phyloP scores from a whole-genome alignment of 83 land plant genomes.

The Picea abies region DNA sequence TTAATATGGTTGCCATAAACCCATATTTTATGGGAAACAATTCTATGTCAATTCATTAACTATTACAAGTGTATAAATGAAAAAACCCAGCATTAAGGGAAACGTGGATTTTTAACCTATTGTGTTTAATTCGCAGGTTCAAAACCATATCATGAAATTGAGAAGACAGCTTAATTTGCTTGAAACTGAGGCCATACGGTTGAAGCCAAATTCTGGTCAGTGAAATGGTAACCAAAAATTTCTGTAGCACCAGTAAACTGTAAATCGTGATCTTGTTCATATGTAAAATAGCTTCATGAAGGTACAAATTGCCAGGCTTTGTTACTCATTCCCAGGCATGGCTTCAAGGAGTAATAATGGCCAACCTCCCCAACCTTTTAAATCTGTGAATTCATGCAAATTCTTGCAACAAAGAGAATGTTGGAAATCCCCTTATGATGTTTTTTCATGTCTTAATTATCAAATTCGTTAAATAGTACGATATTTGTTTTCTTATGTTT shows the following conservation, averaged over 20 bases:
- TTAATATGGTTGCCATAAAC: too few species aligned
- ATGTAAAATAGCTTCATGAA: constrained; percentile 9
- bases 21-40: too few species aligned
- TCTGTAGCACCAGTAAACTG: not conserved
- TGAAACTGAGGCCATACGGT: not conserved
- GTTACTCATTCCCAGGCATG: not conserved
- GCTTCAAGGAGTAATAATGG: not conserved
- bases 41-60: too few species aligned
- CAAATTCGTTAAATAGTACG: not conserved
- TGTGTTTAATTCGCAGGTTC: not conserved
- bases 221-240: not conserved
- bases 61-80: too few species aligned
- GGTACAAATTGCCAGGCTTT: not conserved
- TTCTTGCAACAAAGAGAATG: not conserved
- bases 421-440: not conserved
- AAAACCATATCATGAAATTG: constrained; percentile 6
- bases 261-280: not conserved
- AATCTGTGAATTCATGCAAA: not conserved
- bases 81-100: too few species aligned
- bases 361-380: not conserved
- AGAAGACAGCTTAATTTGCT: constrained; percentile 12
- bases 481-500: not conserved
- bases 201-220: constrained; percentile 10
- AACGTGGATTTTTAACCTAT: too few species aligned
- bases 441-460: too few species aligned